Evolutionary conservation across 2,329 filamentous ascomycete species (phyloP).

Genomic region (Fusarium praegraminearum): DNA sequence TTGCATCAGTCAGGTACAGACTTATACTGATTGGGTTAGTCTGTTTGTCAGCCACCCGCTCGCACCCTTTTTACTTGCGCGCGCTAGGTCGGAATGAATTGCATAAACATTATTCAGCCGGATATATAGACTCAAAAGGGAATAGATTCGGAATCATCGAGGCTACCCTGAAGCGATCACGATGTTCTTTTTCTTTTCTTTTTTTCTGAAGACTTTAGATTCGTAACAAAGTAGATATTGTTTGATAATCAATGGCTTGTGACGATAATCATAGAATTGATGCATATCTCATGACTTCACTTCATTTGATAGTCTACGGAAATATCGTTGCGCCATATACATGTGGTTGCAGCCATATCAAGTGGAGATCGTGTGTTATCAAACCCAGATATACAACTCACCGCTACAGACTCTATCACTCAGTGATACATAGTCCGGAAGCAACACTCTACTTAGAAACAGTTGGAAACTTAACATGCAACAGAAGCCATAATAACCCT

Average conservation of each 20-base stretch:
- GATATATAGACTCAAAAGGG: background rate
- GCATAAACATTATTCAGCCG: constrained; percentile 3
- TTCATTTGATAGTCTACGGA: background rate
- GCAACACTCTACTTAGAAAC: background rate
- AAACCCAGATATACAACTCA: background rate
- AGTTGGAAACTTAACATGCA: background rate
- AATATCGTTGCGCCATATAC: background rate
- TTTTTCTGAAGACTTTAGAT: background rate
- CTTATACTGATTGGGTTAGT: background rate
- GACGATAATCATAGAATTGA: too few relatives aligned
- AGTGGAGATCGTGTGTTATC: background rate
- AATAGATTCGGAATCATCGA: background rate
- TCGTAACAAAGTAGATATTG: background rate
- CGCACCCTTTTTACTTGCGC: constrained; percentile 9
- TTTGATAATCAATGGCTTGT: too few relatives aligned
- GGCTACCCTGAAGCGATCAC: constrained; percentile 4
- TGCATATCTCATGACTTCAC: background rate
- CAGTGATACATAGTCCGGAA: background rate
- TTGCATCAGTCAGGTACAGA: constrained; percentile 14
- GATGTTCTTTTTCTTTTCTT: background rate
- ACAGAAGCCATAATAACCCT: background rate
- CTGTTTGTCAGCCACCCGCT: constrained; percentile 4
- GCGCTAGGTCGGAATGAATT: background rate
- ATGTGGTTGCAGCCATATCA: background rate
- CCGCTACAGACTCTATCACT: background rate